Evolutionary conservation across 179 eudicot genomes (phyloP).

Genomic region (Heliamphora pulchella): DNA sequence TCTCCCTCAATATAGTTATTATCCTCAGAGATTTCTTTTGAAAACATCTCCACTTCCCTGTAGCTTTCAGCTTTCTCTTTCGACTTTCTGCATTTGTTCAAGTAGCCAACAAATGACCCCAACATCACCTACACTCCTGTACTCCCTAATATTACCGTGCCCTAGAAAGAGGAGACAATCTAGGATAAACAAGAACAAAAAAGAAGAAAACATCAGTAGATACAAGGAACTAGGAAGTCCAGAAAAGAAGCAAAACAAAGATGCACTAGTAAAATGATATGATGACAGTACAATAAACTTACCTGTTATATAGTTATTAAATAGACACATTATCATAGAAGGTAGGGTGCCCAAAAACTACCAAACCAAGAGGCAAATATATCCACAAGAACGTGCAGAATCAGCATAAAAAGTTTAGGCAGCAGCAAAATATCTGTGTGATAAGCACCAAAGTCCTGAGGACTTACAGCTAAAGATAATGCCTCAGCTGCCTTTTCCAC

Average conservation of each 20-base stretch:
- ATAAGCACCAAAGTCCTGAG: conserved; percentile 10
- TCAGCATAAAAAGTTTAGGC: neutral
- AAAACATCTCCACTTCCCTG: too few relatives aligned
- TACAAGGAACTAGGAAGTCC: neutral
- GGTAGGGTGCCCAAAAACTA: neutral
- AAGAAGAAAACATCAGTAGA: neutral
- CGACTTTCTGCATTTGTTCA: too few relatives aligned
- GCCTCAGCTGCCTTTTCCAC: conserved; percentile 78
- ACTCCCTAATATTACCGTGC: neutral
- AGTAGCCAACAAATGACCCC: neutral
- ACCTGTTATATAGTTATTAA: too few relatives aligned
- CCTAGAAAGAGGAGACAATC: neutral
- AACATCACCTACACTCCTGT: neutral
- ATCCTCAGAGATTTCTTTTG: too few relatives aligned
- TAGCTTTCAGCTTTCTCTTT: too few relatives aligned
- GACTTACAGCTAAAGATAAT: conserved; percentile 67
- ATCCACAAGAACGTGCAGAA: conserved; percentile 5
- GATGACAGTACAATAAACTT: neutral
- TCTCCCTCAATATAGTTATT: neutral
- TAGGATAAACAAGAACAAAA: neutral
- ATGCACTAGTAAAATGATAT: neutral
- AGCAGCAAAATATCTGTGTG: neutral
- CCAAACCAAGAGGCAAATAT: neutral
- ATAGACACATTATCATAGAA: neutral
- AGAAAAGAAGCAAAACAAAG: neutral